Evolutionary conservation across 805 yeast genomes (phyloP), one percentile per base, ranked within the genome.

Genomic region (Candida ovalis): DNA sequence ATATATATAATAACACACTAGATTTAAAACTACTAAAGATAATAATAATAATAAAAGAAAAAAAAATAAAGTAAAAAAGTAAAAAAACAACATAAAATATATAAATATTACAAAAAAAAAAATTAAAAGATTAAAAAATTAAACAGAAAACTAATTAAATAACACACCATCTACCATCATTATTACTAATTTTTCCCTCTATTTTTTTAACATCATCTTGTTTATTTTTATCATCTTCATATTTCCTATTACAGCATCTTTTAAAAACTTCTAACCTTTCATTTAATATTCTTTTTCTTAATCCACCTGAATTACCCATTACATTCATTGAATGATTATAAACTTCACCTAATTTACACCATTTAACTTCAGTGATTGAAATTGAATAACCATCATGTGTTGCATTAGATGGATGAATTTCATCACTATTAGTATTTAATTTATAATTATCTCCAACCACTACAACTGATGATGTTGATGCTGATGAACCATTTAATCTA

Each of bases 301-400:
- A 44, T 18, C 54, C 50, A n/a, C 51, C 48, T 13, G 38, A 35
- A 12, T 45, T 38, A 28, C 54, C 51, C 19, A 50, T 46, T 9
- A 45, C 42, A 32, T 52, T 51, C 27, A 54, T n/a, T n/a, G 13
- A 41, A 13, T 51, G 55, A 22, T 54, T 52, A 33, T 49, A 47
- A 45, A 61, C 54, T 47, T 51, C 66, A 27, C 58, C 61, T 7
- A 60, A 43, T 30, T 51, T 53, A 43, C 67, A 77, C 81, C 81
- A 78, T 55, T 72, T 70, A 40, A 82, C 81, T 43, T 68, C 71
- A 53, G 77, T 78, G 2, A 94, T 70, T 4, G 84, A 82, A 47
- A 76, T 73, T 36, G 96, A 85, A 40, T 82, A 75, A 1, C 99
- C 99, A 60, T 86, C 88, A 62, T 92, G 99, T 6, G 67, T 67